Percentiles rank a stretch among this genome's conserved stretches.
Conservation (phyloP, 108 stramenopile species). For the Skeletonema tropicum region DNA sequence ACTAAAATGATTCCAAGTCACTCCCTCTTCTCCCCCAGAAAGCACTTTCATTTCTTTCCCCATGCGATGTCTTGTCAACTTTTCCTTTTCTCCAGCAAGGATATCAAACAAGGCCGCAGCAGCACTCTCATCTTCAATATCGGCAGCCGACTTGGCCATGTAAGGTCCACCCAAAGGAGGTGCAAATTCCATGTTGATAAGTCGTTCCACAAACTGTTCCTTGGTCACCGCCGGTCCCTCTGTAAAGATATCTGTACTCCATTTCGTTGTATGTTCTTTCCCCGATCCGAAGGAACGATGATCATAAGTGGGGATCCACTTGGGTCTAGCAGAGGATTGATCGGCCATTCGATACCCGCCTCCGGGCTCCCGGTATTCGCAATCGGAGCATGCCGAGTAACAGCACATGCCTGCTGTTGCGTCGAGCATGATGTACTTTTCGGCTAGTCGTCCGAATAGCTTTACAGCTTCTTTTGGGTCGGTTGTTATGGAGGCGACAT, state of each 20-base stretch:
- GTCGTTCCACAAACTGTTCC: constrained; percentile 64
- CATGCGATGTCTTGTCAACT: constrained; percentile 75
- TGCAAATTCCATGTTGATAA: constrained; percentile 58
- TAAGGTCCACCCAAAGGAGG: constrained; percentile 84
- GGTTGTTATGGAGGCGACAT: constrained; percentile 26
- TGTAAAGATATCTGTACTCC: constrained; percentile 68
- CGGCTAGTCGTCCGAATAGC: constrained; percentile 82
- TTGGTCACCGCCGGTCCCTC: constrained; percentile 65
- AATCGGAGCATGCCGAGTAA: constrained; percentile 73
- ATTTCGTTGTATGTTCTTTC: constrained; percentile 80
- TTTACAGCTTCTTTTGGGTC: constrained; percentile 84
- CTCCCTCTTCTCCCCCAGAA: constrained; percentile 70
- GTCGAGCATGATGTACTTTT: constrained; percentile 88
- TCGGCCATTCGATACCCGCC: constrained; percentile 88
- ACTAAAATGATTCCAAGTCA: constrained; percentile 71
- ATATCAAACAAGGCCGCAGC: constrained; percentile 66
- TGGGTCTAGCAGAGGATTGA: constrained; percentile 75
- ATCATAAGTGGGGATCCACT: constrained; percentile 86
- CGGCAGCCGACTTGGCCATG: constrained; percentile 57
- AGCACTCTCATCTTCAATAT: constrained; percentile 59
- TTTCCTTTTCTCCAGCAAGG: constrained; percentile 70
- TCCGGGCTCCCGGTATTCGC: constrained; percentile 68
- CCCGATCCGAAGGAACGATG: constrained; percentile 61
- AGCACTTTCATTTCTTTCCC: constrained; percentile 62
- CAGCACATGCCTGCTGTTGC: constrained; percentile 83